Percentiles rank a stretch among this genome's conserved stretches.
Evolutionary conservation across 306 rosid species (phyloP).

Genomic region (Dicorynia guianensis): DNA sequence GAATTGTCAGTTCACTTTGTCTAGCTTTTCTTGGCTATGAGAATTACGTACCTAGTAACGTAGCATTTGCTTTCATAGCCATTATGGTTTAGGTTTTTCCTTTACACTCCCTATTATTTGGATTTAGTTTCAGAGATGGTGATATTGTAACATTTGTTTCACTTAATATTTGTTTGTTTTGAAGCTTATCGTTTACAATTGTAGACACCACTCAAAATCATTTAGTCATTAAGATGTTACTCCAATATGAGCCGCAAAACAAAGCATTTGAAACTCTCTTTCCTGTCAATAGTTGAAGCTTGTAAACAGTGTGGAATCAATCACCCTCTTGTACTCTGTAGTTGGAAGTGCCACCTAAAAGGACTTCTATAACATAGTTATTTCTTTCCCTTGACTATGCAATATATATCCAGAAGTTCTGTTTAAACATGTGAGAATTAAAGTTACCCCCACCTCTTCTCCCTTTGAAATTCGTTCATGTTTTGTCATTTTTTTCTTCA

Average conservation of each 20-base stretch:
- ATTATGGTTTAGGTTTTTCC: no score
- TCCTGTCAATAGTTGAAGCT: not conserved
- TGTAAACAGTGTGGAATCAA: not conserved
- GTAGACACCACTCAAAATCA: no score
- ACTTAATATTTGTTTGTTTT: no score
- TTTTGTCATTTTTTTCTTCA: not conserved
- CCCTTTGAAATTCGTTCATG: not conserved
- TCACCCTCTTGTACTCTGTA: not conserved
- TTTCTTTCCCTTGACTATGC: not conserved
- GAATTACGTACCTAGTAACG: no score
- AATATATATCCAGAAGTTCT: not conserved
- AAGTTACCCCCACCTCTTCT: not conserved
- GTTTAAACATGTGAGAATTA: slow-evolving; percentile 10
- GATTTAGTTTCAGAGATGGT: no score
- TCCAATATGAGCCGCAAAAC: not conserved
- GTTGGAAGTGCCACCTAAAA: not conserved
- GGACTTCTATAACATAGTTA: not conserved
- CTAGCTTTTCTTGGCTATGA: no score
- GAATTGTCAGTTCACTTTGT: no score
- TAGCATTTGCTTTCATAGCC: no score
- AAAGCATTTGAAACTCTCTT: slow-evolving; percentile 31
- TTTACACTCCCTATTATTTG: no score
- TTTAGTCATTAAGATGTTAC: no score
- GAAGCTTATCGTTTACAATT: no score
- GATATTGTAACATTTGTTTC: no score